These are phyloP conservation scores for Dentipellis fragilis DNA, from an alignment of 768 basidiomycete genomes.

Conservation along the genomic window DNA sequence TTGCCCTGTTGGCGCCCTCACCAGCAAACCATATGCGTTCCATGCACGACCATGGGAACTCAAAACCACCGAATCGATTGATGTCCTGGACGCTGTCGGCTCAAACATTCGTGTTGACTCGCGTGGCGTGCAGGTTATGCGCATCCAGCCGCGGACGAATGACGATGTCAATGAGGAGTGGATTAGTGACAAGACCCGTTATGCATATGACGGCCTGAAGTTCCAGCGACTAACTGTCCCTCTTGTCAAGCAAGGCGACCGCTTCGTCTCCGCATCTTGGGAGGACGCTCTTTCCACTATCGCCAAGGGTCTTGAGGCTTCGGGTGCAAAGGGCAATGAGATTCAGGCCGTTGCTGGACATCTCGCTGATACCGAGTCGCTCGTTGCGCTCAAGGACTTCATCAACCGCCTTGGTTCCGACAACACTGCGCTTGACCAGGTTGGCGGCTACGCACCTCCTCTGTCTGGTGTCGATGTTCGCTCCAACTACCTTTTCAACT, in stretches of 20 bases:
- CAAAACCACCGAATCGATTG: slow-evolving; percentile 94
- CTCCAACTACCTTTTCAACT: slow-evolving; percentile 94
- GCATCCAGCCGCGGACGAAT: slow-evolving; percentile 90
- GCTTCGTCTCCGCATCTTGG: slow-evolving; percentile 87
- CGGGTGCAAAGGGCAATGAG: slow-evolving; percentile 83
- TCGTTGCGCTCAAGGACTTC: slow-evolving; percentile 90
- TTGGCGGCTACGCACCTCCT: slow-evolving; percentile 56
- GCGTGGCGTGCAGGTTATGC: slow-evolving; percentile 93
- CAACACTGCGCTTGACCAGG: slow-evolving; percentile 76
- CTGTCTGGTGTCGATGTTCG: slow-evolving; percentile 82
- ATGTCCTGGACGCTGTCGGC: slow-evolving; percentile 91
- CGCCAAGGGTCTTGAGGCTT: slow-evolving; percentile 63
- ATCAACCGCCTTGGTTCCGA: slow-evolving; percentile 91
- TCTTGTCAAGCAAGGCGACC: slow-evolving; percentile 82
- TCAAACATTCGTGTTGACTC: slow-evolving; percentile 96
- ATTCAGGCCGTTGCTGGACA: slow-evolving; percentile 93
- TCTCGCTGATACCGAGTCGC: slow-evolving; percentile 87
- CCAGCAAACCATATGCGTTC: slow-evolving; percentile 98
- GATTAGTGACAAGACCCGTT: slow-evolving; percentile 98
- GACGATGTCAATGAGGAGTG: slow-evolving; percentile 99
- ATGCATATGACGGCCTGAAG: slow-evolving; percentile 89
- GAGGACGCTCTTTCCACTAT: slow-evolving; percentile 77
- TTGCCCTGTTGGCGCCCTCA: slow-evolving; percentile 96
- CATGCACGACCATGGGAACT: slow-evolving; percentile 97
- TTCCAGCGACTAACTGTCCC: slow-evolving; percentile 94